Conservation (phyloP, 768 basidiomycete genomes). For the Erythrobasidium yunnanense region DNA sequence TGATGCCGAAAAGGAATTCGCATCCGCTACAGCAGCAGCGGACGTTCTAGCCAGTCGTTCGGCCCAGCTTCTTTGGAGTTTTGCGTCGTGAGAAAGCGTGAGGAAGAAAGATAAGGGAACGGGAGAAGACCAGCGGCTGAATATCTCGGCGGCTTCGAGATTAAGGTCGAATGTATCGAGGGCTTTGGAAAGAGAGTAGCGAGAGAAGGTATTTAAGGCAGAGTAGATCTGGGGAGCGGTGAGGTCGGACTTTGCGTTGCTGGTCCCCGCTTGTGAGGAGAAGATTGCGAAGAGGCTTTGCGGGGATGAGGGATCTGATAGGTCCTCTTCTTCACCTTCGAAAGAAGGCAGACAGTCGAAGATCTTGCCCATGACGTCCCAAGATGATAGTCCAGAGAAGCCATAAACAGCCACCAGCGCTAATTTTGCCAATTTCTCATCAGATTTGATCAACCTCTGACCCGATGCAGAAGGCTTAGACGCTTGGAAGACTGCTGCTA, state of each 20-base stretch:
- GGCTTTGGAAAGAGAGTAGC: constrained; percentile 66
- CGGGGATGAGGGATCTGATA: constrained; percentile 27
- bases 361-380: constrained; percentile 75
- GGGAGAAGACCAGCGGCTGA: constrained; percentile 74
- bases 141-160: constrained; percentile 81
- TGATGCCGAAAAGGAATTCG: too few relatives aligned
- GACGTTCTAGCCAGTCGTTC: constrained; percentile 64
- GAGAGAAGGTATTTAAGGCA: neutral
- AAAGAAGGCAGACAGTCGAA: constrained; percentile 96
- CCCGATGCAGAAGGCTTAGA: constrained; percentile 71
- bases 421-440: constrained; percentile 71
- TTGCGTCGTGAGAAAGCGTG: constrained; percentile 55
- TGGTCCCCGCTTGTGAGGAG: too few relatives aligned
- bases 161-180: constrained; percentile 89
- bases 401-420: constrained; percentile 86
- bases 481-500: constrained; percentile 69
- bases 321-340: constrained; percentile 47
- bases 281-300: constrained; percentile 48
- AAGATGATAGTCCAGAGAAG: constrained; percentile 44
- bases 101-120: constrained; percentile 83
- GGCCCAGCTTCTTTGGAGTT: constrained; percentile 72
- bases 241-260: too few relatives aligned
- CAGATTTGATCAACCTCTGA: constrained; percentile 65
- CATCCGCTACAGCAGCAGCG: constrained; percentile 14
- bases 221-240: neutral